Base-by-base conservation (phyloP, 2,329 filamentous ascomycete genomes). In the Neoscytalidium dimidiatum region DNA sequence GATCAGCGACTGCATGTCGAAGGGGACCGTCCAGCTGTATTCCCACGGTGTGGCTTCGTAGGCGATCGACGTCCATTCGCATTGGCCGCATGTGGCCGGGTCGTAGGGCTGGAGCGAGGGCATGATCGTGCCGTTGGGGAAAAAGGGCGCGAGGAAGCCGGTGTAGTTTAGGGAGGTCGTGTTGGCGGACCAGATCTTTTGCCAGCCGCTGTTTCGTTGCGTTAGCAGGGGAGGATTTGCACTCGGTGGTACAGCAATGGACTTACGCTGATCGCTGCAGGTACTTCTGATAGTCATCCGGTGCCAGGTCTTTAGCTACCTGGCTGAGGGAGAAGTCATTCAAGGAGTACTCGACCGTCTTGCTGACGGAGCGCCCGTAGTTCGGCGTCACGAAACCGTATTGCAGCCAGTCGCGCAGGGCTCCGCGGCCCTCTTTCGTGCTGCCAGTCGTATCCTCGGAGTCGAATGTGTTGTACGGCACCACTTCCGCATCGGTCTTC, bases 21-120 rank as follows among this genome's bases (percentile, higher is more conserved):
- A 78, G 1, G 79, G 80, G 6, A 80, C 72, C 1, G 77, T 78
- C 62, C 80, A 81, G 1, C 75, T 78, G 66, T 82, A 82, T 58
- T 81, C 78, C 72, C 79, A 80, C 3, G 78, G 74, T 5, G 77
- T 79, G 2, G 73, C 78, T 68, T 81, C 79, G 61, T 81, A 82
- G 14, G 74, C 75, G 52, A 80, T 74, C n/a, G 76, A 73, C 0
- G 62, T 52, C 78, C 78, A 81, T 29, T 79, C 77, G 66, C 80
- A 81, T 2, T 72, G 72, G 7, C 78, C 78, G 58, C 80, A 82
- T 2, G 74, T 73, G 28, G 74, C 72, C 6, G 80, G 80, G 64
- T 81, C 77, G 66, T 81, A 81, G 7, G 71, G 75, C 67, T 41
- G 38, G 8, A 41, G 8, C 9, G 7, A 9, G 8, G 73, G 19